Evolutionary conservation across 257 asterid genomes (phyloP).

Genomic region (Scutellaria minor): DNA sequence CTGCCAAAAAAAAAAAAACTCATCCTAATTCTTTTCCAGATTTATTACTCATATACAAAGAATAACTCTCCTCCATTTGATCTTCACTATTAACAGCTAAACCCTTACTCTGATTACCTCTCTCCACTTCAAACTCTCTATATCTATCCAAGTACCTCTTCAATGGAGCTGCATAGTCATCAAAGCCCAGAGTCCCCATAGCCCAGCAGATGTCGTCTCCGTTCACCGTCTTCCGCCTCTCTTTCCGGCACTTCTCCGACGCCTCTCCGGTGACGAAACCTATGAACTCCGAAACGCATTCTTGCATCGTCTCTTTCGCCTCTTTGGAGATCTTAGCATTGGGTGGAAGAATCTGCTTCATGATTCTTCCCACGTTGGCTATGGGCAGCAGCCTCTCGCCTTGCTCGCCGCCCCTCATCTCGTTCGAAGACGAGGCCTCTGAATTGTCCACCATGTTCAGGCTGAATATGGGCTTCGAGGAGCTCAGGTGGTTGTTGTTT

Average conservation of each 20-base stretch:
- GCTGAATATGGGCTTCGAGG: constrained; percentile 35
- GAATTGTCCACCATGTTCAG: constrained; percentile 46
- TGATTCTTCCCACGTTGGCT: constrained; percentile 81
- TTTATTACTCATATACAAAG: constrained; percentile 26
- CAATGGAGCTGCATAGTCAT: constrained; percentile 54
- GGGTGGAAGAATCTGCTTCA: constrained; percentile 66
- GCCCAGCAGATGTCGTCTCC: constrained; percentile 78
- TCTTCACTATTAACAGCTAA: constrained; percentile 24
- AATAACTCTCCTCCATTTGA: constrained; percentile 31
- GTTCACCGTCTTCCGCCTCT: constrained; percentile 68
- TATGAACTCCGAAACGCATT: constrained; percentile 77
- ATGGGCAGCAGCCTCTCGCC: constrained; percentile 58
- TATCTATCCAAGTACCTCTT: constrained; percentile 63
- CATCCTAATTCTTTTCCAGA: constrained; percentile 24
- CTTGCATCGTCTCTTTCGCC: constrained; percentile 81
- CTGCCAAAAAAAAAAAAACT: background rate
- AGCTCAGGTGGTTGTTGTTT: constrained; percentile 21
- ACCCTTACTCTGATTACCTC: constrained; percentile 36
- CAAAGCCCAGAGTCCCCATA: constrained; percentile 62
- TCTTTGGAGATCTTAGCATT: constrained; percentile 78
- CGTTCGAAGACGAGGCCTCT: background rate
- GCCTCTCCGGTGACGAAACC: constrained; percentile 76
- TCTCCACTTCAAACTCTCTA: constrained; percentile 67
- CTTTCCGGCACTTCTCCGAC: constrained; percentile 71
- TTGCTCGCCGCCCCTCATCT: constrained; percentile 32